These are phyloP conservation scores for Cercis canadensis DNA, from an alignment of 306 rosid genomes.

Conservation along the genomic window DNA sequence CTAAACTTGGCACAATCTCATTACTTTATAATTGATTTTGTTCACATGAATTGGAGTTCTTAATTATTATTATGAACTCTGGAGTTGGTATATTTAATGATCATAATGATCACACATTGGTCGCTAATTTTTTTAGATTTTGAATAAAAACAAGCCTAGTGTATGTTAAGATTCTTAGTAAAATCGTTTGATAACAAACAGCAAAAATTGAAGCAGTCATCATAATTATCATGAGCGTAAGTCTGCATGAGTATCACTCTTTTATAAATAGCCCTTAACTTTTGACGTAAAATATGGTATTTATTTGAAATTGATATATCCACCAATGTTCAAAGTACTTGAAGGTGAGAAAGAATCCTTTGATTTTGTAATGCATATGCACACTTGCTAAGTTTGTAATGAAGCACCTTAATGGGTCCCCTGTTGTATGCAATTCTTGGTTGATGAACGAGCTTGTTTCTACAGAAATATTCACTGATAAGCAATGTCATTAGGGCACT, in stretches of 20 bases:
- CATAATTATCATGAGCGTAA: not conserved
- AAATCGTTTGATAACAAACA: constrained; percentile 20
- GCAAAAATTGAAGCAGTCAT: constrained; percentile 22
- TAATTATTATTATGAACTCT: constrained; percentile 24
- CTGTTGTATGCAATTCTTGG: not conserved
- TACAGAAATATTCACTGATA: constrained; percentile 14
- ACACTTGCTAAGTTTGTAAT: not conserved
- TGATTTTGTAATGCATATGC: constrained; percentile 5
- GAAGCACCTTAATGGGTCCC: not conserved
- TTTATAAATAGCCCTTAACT: constrained; percentile 11
- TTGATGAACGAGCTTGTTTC: constrained; percentile 18
- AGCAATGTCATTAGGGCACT: not conserved
- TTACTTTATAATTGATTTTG: constrained; percentile 5
- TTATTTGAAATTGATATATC: not conserved
- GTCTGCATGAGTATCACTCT: constrained; percentile 5
- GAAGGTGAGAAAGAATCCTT: not conserved
- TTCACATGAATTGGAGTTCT: constrained; percentile 20
- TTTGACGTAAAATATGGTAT: constrained; percentile 18
- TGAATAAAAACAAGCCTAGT: not conserved
- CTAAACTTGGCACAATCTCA: constrained; percentile 17
- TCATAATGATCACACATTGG: too few relatives aligned
- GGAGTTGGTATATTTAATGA: constrained; percentile 7
- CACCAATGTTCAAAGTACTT: not conserved
- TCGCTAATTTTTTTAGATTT: constrained; percentile 2
- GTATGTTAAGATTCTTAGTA: not conserved